Evolutionary conservation across 805 yeast genomes (phyloP).

Genomic region (Yamadazyma laniorum): DNA sequence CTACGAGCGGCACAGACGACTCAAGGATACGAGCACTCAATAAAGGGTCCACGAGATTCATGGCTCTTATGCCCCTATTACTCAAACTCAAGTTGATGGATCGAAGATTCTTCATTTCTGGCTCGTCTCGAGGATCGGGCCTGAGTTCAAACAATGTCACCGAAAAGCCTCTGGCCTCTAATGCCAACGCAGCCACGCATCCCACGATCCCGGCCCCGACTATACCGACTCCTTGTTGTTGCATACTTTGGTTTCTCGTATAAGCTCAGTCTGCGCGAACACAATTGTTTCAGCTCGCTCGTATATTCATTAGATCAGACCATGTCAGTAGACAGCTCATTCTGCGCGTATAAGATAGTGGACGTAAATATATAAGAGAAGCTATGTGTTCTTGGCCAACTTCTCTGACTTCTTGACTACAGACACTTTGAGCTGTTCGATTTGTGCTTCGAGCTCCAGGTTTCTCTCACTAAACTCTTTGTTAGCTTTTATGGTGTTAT

Average conservation of each 20-base stretch:
- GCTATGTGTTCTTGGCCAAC: constrained; percentile 12
- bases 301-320: constrained; percentile 1
- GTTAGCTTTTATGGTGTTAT: constrained; percentile 40
- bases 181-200: constrained; percentile 76
- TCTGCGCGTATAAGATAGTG: too few species aligned
- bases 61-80: constrained; percentile 73
- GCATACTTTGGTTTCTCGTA: too few species aligned
- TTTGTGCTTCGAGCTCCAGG: constrained; percentile 33
- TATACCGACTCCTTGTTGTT: constrained; percentile 42
- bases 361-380: too few species aligned
- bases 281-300: too few species aligned
- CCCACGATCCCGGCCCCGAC: constrained; percentile 95
- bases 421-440: constrained; percentile 22
- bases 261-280: too few species aligned
- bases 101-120: constrained; percentile 46
- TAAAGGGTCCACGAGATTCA: constrained; percentile 57
- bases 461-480: constrained; percentile 35
- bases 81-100: constrained; percentile 90
- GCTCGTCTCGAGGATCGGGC: constrained; percentile 63
- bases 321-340: too few species aligned
- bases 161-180: constrained; percentile 65
- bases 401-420: constrained; percentile 29
- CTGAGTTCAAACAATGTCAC: constrained; percentile 76
- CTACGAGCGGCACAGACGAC: constrained; percentile 79
- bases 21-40: constrained; percentile 56